Evolutionary conservation across 2,329 filamentous ascomycete genomes (phyloP).

Genomic region (Fusarium bulbicola): DNA sequence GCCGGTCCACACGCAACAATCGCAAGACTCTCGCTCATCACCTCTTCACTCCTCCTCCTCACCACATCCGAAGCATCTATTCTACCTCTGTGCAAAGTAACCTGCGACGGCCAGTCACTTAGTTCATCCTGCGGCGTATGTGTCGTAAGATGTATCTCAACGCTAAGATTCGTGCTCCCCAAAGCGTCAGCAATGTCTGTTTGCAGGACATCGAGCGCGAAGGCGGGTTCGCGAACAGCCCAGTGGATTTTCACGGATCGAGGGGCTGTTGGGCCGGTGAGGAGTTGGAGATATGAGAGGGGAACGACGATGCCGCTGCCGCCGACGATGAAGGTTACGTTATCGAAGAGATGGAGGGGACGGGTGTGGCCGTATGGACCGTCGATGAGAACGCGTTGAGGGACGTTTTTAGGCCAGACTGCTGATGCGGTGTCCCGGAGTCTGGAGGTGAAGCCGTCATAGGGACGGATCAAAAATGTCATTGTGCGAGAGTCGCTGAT

Average conservation of each 20-base stretch:
- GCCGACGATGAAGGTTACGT: constrained; percentile 55
- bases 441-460: constrained; percentile 55
- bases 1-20: constrained; percentile 57
- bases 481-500: constrained; percentile 36
- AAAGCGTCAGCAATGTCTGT: constrained; percentile 46
- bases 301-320: constrained; percentile 57
- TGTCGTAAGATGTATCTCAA: constrained; percentile 51
- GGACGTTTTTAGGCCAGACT: constrained; percentile 36
- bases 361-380: constrained; percentile 56
- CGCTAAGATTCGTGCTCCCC: constrained; percentile 42
- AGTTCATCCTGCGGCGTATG: constrained; percentile 10
- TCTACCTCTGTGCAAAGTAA: constrained; percentile 40
- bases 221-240: constrained; percentile 53
- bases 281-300: constrained; percentile 49
- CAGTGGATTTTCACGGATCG: constrained; percentile 51
- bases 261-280: constrained; percentile 33
- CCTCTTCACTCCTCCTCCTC: constrained; percentile 34
- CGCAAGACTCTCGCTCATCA: constrained; percentile 45
- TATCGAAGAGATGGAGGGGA: constrained; percentile 50
- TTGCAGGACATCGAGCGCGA: constrained; percentile 48
- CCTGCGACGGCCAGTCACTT: constrained; percentile 22
- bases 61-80: constrained; percentile 49
- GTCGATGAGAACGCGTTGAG: constrained; percentile 52
- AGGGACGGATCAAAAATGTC: constrained; percentile 57
- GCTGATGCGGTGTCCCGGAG: constrained; percentile 46